phyloP scores from a whole-genome alignment of 768 basidiomycete species.

The Rhodotorula diobovata region DNA sequence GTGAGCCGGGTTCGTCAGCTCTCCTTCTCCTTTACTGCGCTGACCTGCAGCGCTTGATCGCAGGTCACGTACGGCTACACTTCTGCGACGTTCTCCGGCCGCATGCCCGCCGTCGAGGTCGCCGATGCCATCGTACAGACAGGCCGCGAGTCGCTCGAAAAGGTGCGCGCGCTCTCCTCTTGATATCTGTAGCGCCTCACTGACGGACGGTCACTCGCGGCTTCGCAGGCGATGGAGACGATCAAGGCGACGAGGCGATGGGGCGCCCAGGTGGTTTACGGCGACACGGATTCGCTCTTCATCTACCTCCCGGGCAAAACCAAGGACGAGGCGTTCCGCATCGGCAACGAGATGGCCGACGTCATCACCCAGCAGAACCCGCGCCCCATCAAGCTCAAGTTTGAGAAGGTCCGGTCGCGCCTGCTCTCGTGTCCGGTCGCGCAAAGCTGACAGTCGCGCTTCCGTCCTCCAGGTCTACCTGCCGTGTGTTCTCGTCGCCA shows the following conservation, averaged over 20 bases:
- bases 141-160: conserved; percentile 89
- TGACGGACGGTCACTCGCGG: not conserved
- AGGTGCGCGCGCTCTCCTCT: conserved; percentile 53
- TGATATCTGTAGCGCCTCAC: not conserved
- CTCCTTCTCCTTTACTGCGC: not conserved
- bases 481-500: conserved; percentile 90
- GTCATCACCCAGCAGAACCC: conserved; percentile 81
- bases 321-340: conserved; percentile 86
- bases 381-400: conserved; percentile 87
- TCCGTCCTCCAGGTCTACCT: conserved; percentile 68
- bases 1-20: conserved; percentile 47
- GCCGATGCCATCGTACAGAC: conserved; percentile 97
- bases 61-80: conserved; percentile 84
- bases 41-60: not conserved
- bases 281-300: conserved; percentile 95
- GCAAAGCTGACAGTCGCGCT: not conserved
- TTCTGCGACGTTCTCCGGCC: conserved; percentile 83
- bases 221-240: conserved; percentile 71
- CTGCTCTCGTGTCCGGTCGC: not conserved
- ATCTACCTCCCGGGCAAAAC: conserved; percentile 84
- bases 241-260: conserved; percentile 75
- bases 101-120: conserved; percentile 98
- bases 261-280: conserved; percentile 91
- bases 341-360: conserved; percentile 89
- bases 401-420: conserved; percentile 70